Percentiles rank a stretch among this genome's conserved stretches.
These are phyloP conservation scores for Cercospora sesami DNA, from an alignment of 2,329 filamentous ascomycete species.

Conservation along the genomic window DNA sequence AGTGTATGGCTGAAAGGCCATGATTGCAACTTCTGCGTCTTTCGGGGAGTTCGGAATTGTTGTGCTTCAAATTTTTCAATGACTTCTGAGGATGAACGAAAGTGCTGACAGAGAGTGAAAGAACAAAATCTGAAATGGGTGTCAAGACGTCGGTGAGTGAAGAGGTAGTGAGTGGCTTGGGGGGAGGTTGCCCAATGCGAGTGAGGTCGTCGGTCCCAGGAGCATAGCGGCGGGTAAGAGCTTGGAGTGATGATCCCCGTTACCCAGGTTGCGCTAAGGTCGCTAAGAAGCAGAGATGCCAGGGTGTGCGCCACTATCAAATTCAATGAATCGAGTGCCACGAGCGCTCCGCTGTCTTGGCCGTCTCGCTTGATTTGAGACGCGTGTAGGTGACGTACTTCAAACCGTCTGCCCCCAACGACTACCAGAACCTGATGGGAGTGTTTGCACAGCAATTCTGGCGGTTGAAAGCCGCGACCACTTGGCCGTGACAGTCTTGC, in stretches of 20 bases:
- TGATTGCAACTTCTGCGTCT: conserved; percentile 25
- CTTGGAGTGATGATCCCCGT: conserved; percentile 2
- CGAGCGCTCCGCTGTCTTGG: background rate
- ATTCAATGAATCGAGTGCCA: conserved; percentile 4
- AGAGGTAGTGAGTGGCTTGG: background rate
- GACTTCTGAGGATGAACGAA: background rate
- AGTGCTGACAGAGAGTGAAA: background rate
- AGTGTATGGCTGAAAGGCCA: conserved; percentile 46
- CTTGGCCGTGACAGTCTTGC: background rate
- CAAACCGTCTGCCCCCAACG: background rate
- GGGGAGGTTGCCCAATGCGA: background rate
- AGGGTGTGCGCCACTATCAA: background rate
- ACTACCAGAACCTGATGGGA: background rate
- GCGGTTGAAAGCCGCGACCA: background rate
- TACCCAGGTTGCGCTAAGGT: background rate
- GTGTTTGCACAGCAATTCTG: background rate
- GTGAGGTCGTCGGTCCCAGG: background rate
- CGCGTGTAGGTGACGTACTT: conserved; percentile 4
- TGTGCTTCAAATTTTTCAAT: background rate
- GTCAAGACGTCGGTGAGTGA: background rate
- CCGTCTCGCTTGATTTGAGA: background rate
- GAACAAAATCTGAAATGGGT: background rate
- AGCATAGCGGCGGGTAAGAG: background rate
- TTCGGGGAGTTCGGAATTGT: background rate
- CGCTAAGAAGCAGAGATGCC: background rate